These are phyloP conservation scores for Starmerella khaoyaiensis DNA, from an alignment of 805 yeast genomes.

Conservation along the genomic window DNA sequence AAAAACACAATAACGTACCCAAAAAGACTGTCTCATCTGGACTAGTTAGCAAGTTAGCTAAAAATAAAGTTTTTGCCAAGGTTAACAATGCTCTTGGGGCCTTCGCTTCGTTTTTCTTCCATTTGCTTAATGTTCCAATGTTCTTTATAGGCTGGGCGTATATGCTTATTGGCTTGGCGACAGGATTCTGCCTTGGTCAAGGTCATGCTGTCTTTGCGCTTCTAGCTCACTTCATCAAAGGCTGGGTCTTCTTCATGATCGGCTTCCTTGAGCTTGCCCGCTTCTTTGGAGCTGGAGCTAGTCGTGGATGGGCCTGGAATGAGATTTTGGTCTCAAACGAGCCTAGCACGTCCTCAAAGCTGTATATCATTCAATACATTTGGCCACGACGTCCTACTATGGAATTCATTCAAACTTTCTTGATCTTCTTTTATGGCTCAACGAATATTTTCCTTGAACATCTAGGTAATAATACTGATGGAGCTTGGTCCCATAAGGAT, in stretches of 20 bases:
- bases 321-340: slow-evolving; percentile 6
- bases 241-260: slow-evolving; percentile 68
- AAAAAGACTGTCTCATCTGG: slow-evolving; percentile 2
- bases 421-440: slow-evolving; percentile 76
- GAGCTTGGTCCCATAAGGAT: slow-evolving; percentile 81
- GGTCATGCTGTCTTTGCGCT: slow-evolving; percentile 59
- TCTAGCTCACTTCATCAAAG: slow-evolving; percentile 91
- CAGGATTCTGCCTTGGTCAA: slow-evolving; percentile 57
- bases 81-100: slow-evolving; percentile 23
- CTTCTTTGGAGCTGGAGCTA: slow-evolving; percentile 67
- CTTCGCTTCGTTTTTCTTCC: slow-evolving; percentile 33
- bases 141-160: slow-evolving; percentile 48
- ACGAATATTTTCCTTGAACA: slow-evolving; percentile 89
- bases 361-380: slow-evolving; percentile 6
- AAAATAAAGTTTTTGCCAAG: slow-evolving; percentile 17
- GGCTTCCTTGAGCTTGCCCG: slow-evolving; percentile 77
- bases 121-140: slow-evolving; percentile 49
- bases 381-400: slow-evolving; percentile 46
- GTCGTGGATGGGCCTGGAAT: slow-evolving; percentile 90
- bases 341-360: slow-evolving; percentile 19
- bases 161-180: slow-evolving; percentile 45
- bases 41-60: slow-evolving; percentile 14
- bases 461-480: slow-evolving; percentile 53
- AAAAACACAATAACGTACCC: background rate
- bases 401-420: slow-evolving; percentile 70